These are phyloP conservation scores for Pseudohalonectria lignicola DNA, from an alignment of 2,329 filamentous ascomycete genomes.

Conservation along the genomic window DNA sequence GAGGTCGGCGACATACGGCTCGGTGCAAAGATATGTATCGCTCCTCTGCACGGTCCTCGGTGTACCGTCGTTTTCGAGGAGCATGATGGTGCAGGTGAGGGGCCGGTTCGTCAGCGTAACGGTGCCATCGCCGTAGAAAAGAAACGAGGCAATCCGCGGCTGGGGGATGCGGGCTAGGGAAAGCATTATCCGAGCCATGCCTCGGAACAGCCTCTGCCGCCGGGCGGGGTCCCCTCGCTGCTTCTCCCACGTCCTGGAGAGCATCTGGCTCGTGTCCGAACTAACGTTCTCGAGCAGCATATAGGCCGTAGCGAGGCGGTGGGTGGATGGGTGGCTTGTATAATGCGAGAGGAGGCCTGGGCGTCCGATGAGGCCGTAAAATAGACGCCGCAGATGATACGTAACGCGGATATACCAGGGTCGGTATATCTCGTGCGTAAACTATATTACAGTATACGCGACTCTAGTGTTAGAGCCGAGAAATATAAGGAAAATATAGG, in stretches of 20 bases:
- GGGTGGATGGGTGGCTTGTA: conserved; percentile 6
- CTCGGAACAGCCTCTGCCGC: conserved; percentile 17
- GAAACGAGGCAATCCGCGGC: conserved; percentile 12
- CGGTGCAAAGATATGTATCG: conserved; percentile 17
- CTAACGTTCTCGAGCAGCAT: conserved; percentile 15
- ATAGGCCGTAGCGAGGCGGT: conserved; percentile 9
- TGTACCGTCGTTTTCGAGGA: conserved; percentile 20
- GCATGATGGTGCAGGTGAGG: conserved; percentile 11
- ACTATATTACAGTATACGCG: too few relatives aligned
- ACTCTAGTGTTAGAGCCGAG: neutral
- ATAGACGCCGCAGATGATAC: neutral
- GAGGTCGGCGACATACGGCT: conserved; percentile 13
- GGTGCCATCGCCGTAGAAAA: conserved; percentile 16
- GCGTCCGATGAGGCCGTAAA: neutral
- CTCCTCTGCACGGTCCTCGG: conserved; percentile 14
- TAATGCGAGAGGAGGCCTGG: conserved; percentile 1
- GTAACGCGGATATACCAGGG: conserved; percentile 2
- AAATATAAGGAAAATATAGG: neutral
- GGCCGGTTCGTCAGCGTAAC: conserved; percentile 20
- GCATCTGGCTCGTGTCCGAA: conserved; percentile 13
- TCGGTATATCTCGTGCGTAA: conserved; percentile 3
- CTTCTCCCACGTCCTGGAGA: conserved; percentile 13
- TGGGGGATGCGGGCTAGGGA: conserved; percentile 13
- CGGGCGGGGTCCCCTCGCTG: conserved; percentile 8
- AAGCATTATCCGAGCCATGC: conserved; percentile 15